These are phyloP conservation scores for Xylaria hypoxylon DNA, from an alignment of 2,329 filamentous ascomycete species.

Conservation along the genomic window DNA sequence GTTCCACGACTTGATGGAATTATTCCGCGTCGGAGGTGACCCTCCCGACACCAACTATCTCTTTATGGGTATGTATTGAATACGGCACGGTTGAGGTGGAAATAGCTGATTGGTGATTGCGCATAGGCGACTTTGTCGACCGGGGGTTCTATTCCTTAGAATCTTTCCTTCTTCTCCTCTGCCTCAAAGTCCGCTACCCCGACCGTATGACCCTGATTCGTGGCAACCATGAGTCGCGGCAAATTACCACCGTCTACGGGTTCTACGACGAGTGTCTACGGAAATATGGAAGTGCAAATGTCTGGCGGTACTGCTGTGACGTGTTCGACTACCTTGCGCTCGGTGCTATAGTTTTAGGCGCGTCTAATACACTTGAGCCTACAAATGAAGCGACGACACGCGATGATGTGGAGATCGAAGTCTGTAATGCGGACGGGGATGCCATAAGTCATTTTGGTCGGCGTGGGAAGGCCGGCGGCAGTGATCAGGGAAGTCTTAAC, in stretches of 20 bases:
- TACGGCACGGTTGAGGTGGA: not conserved
- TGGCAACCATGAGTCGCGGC: slow-evolving; percentile 94
- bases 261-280: slow-evolving; percentile 98
- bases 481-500: slow-evolving; percentile 49
- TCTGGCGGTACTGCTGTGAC: slow-evolving; percentile 97
- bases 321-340: slow-evolving; percentile 97
- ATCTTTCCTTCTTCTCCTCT: slow-evolving; percentile 93
- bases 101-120: slow-evolving; percentile 38
- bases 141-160: slow-evolving; percentile 98
- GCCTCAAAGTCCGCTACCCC: slow-evolving; percentile 96
- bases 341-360: slow-evolving; percentile 90
- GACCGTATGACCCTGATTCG: slow-evolving; percentile 96
- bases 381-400: slow-evolving; percentile 60
- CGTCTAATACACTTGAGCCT: slow-evolving; percentile 71
- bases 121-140: slow-evolving; percentile 90
- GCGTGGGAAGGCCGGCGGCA: slow-evolving; percentile 43
- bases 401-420: slow-evolving; percentile 86
- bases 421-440: slow-evolving; percentile 85
- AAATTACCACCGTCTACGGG: slow-evolving; percentile 97
- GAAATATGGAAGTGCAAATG: slow-evolving; percentile 96
- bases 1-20: slow-evolving; percentile 96
- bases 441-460: slow-evolving; percentile 78
- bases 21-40: slow-evolving; percentile 92
- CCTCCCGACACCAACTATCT: slow-evolving; percentile 96
- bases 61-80: slow-evolving; percentile 80